Evolutionary conservation across 2,329 filamentous ascomycete genomes (phyloP).

Genomic region (Fusarium armeniacum): DNA sequence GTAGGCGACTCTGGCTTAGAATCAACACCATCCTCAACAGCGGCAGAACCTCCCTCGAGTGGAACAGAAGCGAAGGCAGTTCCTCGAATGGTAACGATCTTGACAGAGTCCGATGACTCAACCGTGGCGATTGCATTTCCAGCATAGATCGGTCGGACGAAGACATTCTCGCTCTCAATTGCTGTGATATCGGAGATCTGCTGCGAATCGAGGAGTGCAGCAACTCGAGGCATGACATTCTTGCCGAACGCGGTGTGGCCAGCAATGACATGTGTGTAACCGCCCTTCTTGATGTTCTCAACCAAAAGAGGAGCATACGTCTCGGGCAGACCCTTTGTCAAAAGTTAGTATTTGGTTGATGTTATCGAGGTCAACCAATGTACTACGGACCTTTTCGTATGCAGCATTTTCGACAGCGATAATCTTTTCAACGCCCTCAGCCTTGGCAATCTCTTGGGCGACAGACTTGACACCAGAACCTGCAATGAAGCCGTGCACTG

Average conservation of each 20-base stretch:
- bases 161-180: conserved; percentile 92
- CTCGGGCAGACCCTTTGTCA: conserved; percentile 82
- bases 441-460: conserved; percentile 88
- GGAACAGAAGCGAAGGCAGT: conserved; percentile 88
- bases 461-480: conserved; percentile 81
- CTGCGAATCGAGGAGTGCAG: conserved; percentile 90
- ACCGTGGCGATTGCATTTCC: conserved; percentile 98
- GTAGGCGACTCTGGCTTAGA: conserved; percentile 79
- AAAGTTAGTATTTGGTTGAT: conserved; percentile 25
- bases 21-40: conserved; percentile 85
- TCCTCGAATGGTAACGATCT: conserved; percentile 91
- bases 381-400: conserved; percentile 82
- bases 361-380: background rate
- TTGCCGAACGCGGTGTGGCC: conserved; percentile 97
- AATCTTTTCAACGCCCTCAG: conserved; percentile 91
- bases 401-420: conserved; percentile 88
- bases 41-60: conserved; percentile 78
- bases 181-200: conserved; percentile 92
- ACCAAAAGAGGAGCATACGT: conserved; percentile 93
- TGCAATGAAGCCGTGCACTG: conserved; percentile 88
- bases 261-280: conserved; percentile 91
- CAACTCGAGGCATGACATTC: conserved; percentile 90
- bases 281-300: conserved; percentile 97
- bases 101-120: conserved; percentile 86
- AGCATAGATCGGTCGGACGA: conserved; percentile 96